Conservation (phyloP, 345 rosid genomes). For the Pistacia integerrima region DNA sequence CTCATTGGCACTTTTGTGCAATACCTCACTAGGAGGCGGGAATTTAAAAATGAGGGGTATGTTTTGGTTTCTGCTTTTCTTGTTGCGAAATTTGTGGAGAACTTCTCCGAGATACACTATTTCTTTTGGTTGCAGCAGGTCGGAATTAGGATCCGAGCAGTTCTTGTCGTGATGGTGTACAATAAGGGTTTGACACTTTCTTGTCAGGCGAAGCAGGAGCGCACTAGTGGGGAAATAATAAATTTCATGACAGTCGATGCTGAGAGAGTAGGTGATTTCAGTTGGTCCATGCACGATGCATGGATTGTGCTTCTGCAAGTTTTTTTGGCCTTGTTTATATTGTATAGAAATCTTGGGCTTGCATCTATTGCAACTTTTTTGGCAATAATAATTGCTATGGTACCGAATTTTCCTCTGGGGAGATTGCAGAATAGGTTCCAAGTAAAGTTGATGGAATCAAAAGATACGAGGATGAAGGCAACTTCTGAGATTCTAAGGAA, state of each 20-base stretch:
- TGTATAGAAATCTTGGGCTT: constrained; percentile 62
- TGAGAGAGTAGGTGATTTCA: constrained; percentile 53
- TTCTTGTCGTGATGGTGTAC: constrained; percentile 55
- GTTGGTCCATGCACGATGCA: constrained; percentile 62
- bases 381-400: constrained; percentile 57
- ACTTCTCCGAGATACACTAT: constrained; percentile 56
- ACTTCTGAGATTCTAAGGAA: constrained; percentile 67
- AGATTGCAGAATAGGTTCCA: constrained; percentile 63
- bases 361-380: constrained; percentile 57
- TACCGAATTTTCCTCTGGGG: constrained; percentile 55
- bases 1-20: constrained; percentile 64
- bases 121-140: constrained; percentile 52
- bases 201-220: constrained; percentile 50
- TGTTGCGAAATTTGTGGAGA: constrained; percentile 60
- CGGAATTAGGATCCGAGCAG: constrained; percentile 54
- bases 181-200: constrained; percentile 67
- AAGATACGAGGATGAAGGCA: constrained; percentile 65
- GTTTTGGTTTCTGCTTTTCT: constrained; percentile 55
- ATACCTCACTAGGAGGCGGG: constrained; percentile 48
- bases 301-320: constrained; percentile 64
- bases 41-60: constrained; percentile 54
- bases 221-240: constrained; percentile 71
- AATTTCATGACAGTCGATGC: constrained; percentile 76
- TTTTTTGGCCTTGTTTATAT: constrained; percentile 49
- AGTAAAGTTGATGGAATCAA: constrained; percentile 69